Evolutionary conservation across 2,329 filamentous ascomycete genomes (phyloP), one percentile per base, ranked within the genome.

Genomic region (Fusarium illudens): DNA sequence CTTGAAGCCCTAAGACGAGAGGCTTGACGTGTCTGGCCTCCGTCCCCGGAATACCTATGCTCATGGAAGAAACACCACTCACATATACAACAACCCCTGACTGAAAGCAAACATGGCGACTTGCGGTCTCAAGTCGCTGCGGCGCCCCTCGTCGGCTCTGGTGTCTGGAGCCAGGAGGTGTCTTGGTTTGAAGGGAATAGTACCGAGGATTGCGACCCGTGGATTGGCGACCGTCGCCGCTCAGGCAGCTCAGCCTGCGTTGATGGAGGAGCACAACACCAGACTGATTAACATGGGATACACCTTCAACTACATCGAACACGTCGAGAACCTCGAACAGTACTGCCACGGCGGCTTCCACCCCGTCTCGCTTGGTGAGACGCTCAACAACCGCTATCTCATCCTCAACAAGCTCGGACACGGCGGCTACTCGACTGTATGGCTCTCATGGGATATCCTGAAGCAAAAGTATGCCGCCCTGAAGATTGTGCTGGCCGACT

Each of bases 321-420:
- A 71, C 50, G 64, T 70, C 33, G 68, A 70, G 53, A 68, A 71
- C 19, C 67, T 70, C 5, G 68, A 70, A 19, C 64, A 71, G 51
- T 71, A 70, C 17, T 51, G 69, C 4, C 49, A 61, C 15, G 69
- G 69, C 3, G 69, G 66, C 20, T 71, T 70, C 30, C 69, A 71
- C 17, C 69, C 69, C 1, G 64, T 71, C 17, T 46, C 59, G 3
- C 51, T 71, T 3, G 69, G 70, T 19, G 69, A 71, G 50, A 70
- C 66, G n/a, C 66, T 71, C 60, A 67, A 72, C 48, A 37, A 62
- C 39, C 69, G 65, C n/a, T 72, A 72, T 34, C 55, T 70, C 25
- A 58, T 72, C n/a, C 67, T 72, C 27, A 65, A 72, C 30, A 72
- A 72, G 59, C 69, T 72, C n/a, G 70, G 70, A 9, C 67, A 72